Base-by-base conservation (phyloP, 345 rosid species). In the Erucastrum elatum region DNA sequence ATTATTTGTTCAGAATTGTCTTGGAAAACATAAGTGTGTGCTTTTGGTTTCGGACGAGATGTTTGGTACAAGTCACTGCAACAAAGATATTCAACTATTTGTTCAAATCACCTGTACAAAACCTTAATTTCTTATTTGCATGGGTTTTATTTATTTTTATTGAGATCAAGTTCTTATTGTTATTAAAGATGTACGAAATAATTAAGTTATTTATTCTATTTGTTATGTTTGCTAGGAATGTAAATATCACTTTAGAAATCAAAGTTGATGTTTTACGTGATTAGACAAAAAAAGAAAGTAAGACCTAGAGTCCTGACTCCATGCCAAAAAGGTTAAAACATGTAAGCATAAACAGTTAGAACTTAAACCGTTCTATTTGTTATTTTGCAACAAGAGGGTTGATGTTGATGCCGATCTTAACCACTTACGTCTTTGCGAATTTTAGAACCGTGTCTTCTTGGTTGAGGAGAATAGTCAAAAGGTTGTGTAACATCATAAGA, bases 11-110 rank as follows among this genome's bases (percentile, higher is more conserved):
- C 72, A 75, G 79, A 75, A 75, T 56, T 67, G 79, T 66, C 78
- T 75, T 75, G 72, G 72, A 37, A 75, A 37, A 15, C 2, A 9
- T 8, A 35, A 4, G 41, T 75, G 78, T 58, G 25, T 11, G 13
- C 41, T 75, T 39, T 2, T 55, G 1, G 66, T 56, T 10, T 26
- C 78, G 13, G 79, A 75, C 67, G 79, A 67, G 73, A 75, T 67
- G 72, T 75, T 75, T 58, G 79, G 79, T 59, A 59, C 73, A 46
- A 67, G 68, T 41, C 11, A 67, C 9, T 75, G 74, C 68, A 58
- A 58, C 0, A 33, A 46, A 37, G 26, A 35, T 66, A 21, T 41
- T 58, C 27, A 0, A 13, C 74, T 59, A 60, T 67, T 34, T 44
- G 68, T 68, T 75, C 25, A 30, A 68, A 0, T 59, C 5, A 39